These are phyloP conservation scores for Aphanomyces stellatus DNA, from an alignment of 352 stramenopile genomes.

Conservation along the genomic window DNA sequence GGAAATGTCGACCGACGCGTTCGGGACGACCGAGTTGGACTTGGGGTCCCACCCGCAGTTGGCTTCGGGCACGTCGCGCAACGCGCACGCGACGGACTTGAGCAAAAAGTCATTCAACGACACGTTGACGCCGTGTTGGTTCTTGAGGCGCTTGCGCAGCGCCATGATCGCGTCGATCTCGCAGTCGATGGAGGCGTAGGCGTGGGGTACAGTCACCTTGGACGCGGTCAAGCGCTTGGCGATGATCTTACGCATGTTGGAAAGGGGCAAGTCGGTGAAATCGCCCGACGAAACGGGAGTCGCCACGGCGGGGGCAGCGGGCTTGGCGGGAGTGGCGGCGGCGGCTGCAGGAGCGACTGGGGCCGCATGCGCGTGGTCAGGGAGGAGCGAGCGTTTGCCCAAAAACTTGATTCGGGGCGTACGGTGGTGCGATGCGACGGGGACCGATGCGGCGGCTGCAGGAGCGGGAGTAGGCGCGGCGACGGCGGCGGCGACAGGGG, in stretches of 20 bases:
- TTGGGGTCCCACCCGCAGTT: constrained; percentile 73
- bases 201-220: constrained; percentile 95
- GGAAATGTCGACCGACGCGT: constrained; percentile 93
- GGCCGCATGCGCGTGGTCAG: constrained; percentile 18
- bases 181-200: constrained; percentile 95
- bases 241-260: constrained; percentile 99
- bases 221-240: constrained; percentile 94
- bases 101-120: constrained; percentile 99
- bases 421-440: constrained; percentile 23
- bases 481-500: constrained; percentile 10
- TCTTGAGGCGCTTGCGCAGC: constrained; percentile 91
- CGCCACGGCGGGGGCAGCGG: too few relatives aligned
- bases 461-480: constrained; percentile 1
- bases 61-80: constrained; percentile 95
- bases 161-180: constrained; percentile 87
- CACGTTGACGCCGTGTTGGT: constrained; percentile 92
- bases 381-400: constrained; percentile 67
- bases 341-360: neutral
- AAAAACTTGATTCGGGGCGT: constrained; percentile 79
- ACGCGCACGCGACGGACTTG: constrained; percentile 92
- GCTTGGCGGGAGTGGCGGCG: neutral
- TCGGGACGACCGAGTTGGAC: constrained; percentile 59
- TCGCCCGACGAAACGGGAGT: constrained; percentile 20
- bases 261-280: constrained; percentile 82
- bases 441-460: constrained; percentile 8